Conservation (phyloP, 2,329 filamentous ascomycete genomes). For the Didymosphaeria variabile region DNA sequence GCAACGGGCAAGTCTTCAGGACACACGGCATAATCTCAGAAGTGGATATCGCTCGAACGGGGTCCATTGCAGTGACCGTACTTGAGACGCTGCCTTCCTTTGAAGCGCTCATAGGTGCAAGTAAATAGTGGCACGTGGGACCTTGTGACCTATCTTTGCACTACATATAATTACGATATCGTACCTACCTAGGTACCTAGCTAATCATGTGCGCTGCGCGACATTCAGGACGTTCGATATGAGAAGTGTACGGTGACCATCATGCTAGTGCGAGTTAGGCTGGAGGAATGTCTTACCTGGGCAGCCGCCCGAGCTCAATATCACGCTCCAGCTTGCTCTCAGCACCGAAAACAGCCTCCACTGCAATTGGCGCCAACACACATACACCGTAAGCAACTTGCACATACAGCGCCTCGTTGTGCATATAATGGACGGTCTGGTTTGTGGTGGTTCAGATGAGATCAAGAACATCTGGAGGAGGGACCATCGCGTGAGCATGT, state of each 20-base stretch:
- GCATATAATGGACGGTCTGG: not conserved
- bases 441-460: not conserved
- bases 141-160: not conserved
- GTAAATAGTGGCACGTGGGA: not conserved
- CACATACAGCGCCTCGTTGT: not conserved
- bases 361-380: not conserved
- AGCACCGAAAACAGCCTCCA: not conserved
- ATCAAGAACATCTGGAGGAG: not conserved
- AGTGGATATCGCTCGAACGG: not conserved
- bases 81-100: not conserved
- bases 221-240: not conserved
- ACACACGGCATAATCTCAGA: not conserved
- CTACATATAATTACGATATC: not conserved
- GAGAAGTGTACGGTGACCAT: not conserved
- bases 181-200: not conserved
- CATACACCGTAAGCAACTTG: not conserved
- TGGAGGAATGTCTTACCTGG: not conserved
- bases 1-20: not conserved
- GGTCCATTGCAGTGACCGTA: not conserved
- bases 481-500: conserved; percentile 34
- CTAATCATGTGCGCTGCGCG: not conserved
- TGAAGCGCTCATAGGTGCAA: not conserved
- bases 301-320: not conserved
- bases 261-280: not conserved
- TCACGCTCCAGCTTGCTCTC: not conserved